Base-by-base conservation (phyloP, 148 eudicot genomes). In the Rhododendron molle region DNA sequence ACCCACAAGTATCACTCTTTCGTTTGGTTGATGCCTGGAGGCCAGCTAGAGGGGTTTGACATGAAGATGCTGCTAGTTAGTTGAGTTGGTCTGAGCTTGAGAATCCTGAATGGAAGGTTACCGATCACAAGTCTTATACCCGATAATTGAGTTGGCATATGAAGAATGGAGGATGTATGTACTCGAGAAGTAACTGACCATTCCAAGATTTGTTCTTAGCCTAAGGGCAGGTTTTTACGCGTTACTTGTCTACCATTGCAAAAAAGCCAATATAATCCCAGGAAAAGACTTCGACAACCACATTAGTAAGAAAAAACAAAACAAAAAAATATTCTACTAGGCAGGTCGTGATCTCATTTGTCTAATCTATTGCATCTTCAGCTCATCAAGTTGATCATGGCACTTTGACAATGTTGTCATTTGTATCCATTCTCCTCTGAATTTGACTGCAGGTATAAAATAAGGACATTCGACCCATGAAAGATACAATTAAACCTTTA, bases 1-100 rank as follows among this genome's bases (percentile, higher is more conserved):
- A 7, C 84, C 84, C 6, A 82, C 84, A 5, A 65, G 50, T 20
- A 82, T 43, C 69, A 62, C 84, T 16, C 76, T 82, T 26, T 82
- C 76, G 3, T 65, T 49, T 40, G 20, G 52, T 21, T 60, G 67
- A 7, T 60, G 36, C 36, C 15, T 26, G 32, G 32, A 65, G 72
- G 32, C 52, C 3, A 7, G 44, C 67, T 7, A 60, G 26, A n/a
- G 13, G 32, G 30, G 32, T 9, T n/a, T n/a, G 32, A 65, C 72
- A 26, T 65, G 72, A 65, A 65, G 72, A 65, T 65, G 32, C 13
- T 26, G 32, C 3, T 60, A 60, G 67, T 60, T 23, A 60, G 67
- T 26, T 60, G 26, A 60, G 67, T 60, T 60, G 67, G 67, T 23
- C 5, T 21, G 28, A 26, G 67, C 28, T 60, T 60, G 9, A 21